Evolutionary conservation across 2,329 filamentous ascomycete species (phyloP).

Genomic region (Emmonsiellopsis sp.): DNA sequence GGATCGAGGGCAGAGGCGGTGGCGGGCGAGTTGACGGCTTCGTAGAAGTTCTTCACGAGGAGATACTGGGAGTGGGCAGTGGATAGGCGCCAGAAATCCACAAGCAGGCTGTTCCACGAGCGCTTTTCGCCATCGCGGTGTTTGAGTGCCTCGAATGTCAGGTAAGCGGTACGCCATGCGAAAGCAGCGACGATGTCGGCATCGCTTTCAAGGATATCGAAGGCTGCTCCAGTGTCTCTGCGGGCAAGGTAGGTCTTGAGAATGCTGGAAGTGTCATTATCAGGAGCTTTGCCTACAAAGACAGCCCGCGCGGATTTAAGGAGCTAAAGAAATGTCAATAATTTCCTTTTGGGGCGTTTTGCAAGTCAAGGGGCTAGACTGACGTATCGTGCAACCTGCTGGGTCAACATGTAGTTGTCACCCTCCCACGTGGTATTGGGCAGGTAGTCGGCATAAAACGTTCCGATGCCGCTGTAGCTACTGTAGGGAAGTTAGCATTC

Average conservation of each 20-base stretch:
- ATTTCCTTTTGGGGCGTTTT: not conserved
- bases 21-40: slow-evolving; percentile 50
- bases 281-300: slow-evolving; percentile 52
- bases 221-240: slow-evolving; percentile 62
- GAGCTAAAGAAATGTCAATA: slow-evolving; percentile 33
- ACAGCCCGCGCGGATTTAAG: slow-evolving; percentile 67
- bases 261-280: slow-evolving; percentile 61
- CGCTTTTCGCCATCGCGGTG: slow-evolving; percentile 67
- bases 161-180: slow-evolving; percentile 63
- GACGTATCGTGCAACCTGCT: slow-evolving; percentile 66
- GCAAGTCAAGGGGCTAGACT: slow-evolving; percentile 16
- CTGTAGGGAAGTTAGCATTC: slow-evolving; percentile 35
- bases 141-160: slow-evolving; percentile 67
- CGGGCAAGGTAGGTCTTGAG: slow-evolving; percentile 56
- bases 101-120: slow-evolving; percentile 67
- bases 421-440: slow-evolving; percentile 66
- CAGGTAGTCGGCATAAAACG: slow-evolving; percentile 67
- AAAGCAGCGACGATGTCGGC: slow-evolving; percentile 64
- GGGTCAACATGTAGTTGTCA: slow-evolving; percentile 75
- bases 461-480: slow-evolving; percentile 65
- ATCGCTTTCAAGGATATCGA: slow-evolving; percentile 62
- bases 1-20: slow-evolving; percentile 46
- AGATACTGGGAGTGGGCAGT: slow-evolving; percentile 71
- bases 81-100: slow-evolving; percentile 68
- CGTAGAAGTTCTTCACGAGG: slow-evolving; percentile 72